A percentile compares a stretch with the other conserved stretches of the same genome.
Conservation (phyloP, 2,329 filamentous ascomycete genomes). For the Calonectria ilicicola region DNA sequence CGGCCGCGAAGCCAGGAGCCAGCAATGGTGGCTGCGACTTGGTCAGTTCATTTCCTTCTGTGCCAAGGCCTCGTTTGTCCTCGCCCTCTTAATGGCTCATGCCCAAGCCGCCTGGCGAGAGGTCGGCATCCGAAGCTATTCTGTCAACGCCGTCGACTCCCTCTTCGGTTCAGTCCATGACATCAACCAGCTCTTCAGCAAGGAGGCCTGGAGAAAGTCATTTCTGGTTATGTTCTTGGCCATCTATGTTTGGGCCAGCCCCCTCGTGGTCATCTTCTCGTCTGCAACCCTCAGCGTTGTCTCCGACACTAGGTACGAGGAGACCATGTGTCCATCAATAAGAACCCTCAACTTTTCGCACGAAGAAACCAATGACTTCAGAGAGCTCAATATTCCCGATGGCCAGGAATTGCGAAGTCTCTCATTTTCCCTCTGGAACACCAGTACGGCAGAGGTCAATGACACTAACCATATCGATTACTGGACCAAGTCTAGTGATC, state of each 20-base stretch:
- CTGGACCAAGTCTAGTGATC: conserved; percentile 13
- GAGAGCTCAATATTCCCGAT: conserved; percentile 3
- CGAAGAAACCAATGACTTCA: conserved; percentile 25
- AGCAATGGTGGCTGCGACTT: conserved; percentile 26
- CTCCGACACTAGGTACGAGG: not conserved
- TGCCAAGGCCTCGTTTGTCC: conserved; percentile 20
- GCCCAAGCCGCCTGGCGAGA: conserved; percentile 24
- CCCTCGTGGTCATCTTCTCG: conserved; percentile 33
- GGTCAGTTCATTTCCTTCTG: conserved; percentile 28
- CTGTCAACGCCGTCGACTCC: conserved; percentile 29
- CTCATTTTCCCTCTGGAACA: conserved; percentile 33
- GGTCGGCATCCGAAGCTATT: conserved; percentile 18
- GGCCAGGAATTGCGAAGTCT: conserved; percentile 22
- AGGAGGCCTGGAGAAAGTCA: conserved; percentile 35
- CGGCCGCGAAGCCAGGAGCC: conserved; percentile 12
- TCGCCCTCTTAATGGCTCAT: conserved; percentile 27
- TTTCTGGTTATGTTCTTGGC: conserved; percentile 38
- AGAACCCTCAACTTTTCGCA: conserved; percentile 38
- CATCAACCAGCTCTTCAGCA: conserved; percentile 27
- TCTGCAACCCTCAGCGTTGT: conserved; percentile 33
- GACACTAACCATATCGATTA: conserved; percentile 31
- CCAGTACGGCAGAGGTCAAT: not conserved
- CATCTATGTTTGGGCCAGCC: conserved; percentile 35
- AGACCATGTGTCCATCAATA: conserved; percentile 26
- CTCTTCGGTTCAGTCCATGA: conserved; percentile 33